phyloP scores from a whole-genome alignment of 108 stramenopile species.

The Schizochytrium sp. region DNA sequence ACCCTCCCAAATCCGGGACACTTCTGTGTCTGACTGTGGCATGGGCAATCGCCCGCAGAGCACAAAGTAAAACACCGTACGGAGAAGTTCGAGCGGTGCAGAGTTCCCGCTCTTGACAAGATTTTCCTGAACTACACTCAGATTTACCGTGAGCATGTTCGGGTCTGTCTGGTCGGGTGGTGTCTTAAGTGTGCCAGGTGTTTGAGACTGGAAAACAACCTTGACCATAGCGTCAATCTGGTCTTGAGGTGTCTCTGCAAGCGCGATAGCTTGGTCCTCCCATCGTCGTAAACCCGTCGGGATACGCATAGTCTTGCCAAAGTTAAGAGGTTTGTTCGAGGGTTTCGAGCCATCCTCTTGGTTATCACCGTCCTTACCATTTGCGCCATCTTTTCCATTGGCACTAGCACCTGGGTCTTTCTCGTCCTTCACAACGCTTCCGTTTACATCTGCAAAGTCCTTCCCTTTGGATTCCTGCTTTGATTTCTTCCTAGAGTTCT shows the following conservation, averaged over 20 bases:
- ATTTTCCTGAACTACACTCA: background rate
- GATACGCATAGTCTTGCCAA: background rate
- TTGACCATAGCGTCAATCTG: background rate
- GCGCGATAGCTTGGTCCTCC: constrained; percentile 1
- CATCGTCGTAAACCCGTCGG: background rate
- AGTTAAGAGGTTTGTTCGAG: constrained; percentile 26
- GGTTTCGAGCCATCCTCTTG: background rate
- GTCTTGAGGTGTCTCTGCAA: background rate
- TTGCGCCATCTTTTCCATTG: too few relatives aligned
- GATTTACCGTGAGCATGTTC: background rate
- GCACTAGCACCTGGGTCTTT: too few relatives aligned
- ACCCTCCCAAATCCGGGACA: background rate
- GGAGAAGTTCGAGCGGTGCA: background rate
- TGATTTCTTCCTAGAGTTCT: too few relatives aligned
- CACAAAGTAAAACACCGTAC: background rate
- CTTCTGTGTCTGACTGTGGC: background rate
- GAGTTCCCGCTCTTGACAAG: background rate
- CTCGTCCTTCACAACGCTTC: too few relatives aligned
- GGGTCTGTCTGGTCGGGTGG: background rate
- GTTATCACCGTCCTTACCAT: too few relatives aligned
- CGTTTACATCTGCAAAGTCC: too few relatives aligned
- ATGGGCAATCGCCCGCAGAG: background rate
- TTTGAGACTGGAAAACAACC: background rate
- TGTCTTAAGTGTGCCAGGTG: too few relatives aligned
- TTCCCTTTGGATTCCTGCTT: too few relatives aligned